These are phyloP conservation scores for Backusella tuberculispora DNA, from an alignment of 192 early-diverging fungal genomes.

Conservation along the genomic window DNA sequence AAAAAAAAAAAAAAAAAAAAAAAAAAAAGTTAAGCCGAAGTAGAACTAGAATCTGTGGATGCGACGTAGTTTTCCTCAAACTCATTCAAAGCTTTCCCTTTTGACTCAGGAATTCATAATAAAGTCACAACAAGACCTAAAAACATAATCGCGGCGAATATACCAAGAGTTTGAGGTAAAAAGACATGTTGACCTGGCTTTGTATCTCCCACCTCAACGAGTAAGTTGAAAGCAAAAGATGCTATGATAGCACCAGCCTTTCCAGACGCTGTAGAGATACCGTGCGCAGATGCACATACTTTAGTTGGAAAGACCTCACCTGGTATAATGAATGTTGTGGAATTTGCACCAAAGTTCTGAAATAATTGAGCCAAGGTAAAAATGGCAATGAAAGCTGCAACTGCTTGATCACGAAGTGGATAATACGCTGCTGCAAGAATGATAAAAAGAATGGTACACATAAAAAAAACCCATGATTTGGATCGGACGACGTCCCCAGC, in stretches of 20 bases:
- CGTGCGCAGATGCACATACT: constrained; percentile 70
- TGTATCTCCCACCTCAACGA: constrained; percentile 46
- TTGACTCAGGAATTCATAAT: constrained; percentile 16
- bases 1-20: not conserved
- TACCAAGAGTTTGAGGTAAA: constrained; percentile 24
- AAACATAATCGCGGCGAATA: constrained; percentile 46
- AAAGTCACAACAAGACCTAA: not conserved
- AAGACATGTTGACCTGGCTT: constrained; percentile 44
- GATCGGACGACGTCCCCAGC: constrained; percentile 81
- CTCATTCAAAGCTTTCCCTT: constrained; percentile 18
- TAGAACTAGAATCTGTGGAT: constrained; percentile 2
- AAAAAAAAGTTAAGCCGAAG: constrained; percentile 4
- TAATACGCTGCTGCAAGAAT: not conserved
- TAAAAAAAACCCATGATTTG: constrained; percentile 86
- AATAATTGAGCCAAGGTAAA: constrained; percentile 57
- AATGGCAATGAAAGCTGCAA: constrained; percentile 42
- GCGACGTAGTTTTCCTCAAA: constrained; percentile 23
- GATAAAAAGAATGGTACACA: constrained; percentile 10
- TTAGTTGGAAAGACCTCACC: constrained; percentile 71
- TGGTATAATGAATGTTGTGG: constrained; percentile 77
- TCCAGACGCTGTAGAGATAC: constrained; percentile 81
- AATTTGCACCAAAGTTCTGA: constrained; percentile 81
- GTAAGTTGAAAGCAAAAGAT: constrained; percentile 54
- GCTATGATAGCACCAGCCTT: too few relatives aligned
- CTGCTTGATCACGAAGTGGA: constrained; percentile 55